Base-by-base conservation (phyloP, 352 stramenopile genomes). In the Pythium volutum region DNA sequence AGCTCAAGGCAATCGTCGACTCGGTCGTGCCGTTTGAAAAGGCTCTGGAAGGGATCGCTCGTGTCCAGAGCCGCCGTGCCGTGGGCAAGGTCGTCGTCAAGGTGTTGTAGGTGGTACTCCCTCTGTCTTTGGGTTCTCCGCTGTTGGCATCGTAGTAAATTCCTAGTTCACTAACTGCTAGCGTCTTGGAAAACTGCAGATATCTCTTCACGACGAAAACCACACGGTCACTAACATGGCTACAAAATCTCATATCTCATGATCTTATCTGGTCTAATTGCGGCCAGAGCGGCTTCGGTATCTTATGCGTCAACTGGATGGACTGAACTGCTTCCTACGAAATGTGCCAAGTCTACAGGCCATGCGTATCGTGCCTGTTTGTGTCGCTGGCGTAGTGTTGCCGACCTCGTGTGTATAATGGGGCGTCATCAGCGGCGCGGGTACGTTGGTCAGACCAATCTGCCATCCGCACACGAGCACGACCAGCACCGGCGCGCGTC, bases 11-110 rank as follows among this genome's bases (percentile, higher is more conserved):
- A 26, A 45, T 69, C 2, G 73, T 87, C 3, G 71, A 79, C 53
- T 69, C 66, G 36, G 63, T 82, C 4, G 74, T 84, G 51, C 59
- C 67, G 47, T 80, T 92, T 23, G 67, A 87, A 41, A 73, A 77
- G 42, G 53, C 76, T 3, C 16, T 72, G 9, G 78, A 86, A 3
- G 83, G 66, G 46, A 71, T 85, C 25, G 46, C 56, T 16, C 69
- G 74, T 26, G 64, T 84, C 0, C 82, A 87, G 70, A 66, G 55
- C 5, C 62, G 71, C 41, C 78, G 76, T 20, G 74, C 77, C 0
- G 68, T 71, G 41, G 76, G 76, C 52, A 69, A 69, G 62, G 62
- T 69, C 41, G 48, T 69, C 22, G 38, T 68, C 39, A 62, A 68
- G 52, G 48, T 68, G 31, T 15, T 43, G 36, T 43, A 43, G 18